Evolutionary conservation across 192 early-diverging fungal genomes (phyloP), one percentile per base, ranked within the genome.

Genomic region (Rhizoclosmatium globosum): DNA sequence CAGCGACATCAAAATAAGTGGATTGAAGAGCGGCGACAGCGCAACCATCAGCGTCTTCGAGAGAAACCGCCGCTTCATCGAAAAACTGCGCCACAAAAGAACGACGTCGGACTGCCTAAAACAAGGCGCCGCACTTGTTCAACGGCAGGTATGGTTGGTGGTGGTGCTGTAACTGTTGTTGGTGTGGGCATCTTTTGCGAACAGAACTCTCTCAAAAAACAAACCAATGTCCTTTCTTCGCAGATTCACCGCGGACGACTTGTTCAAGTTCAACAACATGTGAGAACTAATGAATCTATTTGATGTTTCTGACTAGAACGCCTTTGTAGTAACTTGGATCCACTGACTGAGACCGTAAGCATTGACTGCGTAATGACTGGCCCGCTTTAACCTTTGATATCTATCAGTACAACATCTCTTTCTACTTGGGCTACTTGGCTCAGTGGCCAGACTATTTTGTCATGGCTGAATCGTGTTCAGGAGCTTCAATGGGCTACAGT

Each of bases 201-300:
- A 31, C 31, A 31, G 31, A 31, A 31, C 31, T 31, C 31, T 31
- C 31, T 31, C 31, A 53, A 53, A 53, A 53, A 53, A 53, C 6
- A 53, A 15, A 57, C 23, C 19, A 39, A 76, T 76, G 74, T 76
- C 74, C 42, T 67, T 76, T 47, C 31, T 89, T 6, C 75, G 90
- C 6, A 82, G 90, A 23, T 95, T 98, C 86, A 91, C 89, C 47
- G 94, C 98, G 0, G 93, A 93, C 77, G 98, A 99, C 86, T 85
- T 99, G 71, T 97, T 99, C 87, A 84, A 81, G 42, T 97, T 99
- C 87, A 97, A 97, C 84, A 96, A 94, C 83, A 90, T 99, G 89
- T 94, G 89, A 79, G 80, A 42, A 9, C 1, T 2, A 50, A 21
- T 60, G 15, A 15, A 23, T 4, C 11, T 43, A 3, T 13, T 38